phyloP scores from a whole-genome alignment of 108 stramenopile species.

The Epipyxis sp. region DNA sequence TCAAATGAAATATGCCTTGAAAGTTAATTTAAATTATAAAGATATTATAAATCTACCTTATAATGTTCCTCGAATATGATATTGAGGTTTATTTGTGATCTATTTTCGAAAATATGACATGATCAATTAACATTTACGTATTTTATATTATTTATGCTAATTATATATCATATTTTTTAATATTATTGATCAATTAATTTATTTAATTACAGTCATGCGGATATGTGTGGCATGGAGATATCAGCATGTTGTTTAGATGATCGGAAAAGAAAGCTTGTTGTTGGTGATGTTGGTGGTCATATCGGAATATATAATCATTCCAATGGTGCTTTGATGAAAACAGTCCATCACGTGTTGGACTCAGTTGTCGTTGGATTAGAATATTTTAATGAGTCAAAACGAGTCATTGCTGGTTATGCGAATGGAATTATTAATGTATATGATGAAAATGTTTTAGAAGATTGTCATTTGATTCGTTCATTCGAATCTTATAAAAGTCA shows the following conservation, averaged over 20 bases:
- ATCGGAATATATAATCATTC: conserved; percentile 53
- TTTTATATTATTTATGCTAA: too few species aligned
- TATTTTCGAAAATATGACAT: too few species aligned
- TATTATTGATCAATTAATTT: too few species aligned
- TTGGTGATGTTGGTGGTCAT: conserved; percentile 44
- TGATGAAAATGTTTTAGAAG: conserved; percentile 39
- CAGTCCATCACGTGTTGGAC: conserved; percentile 39
- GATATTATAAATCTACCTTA: background rate
- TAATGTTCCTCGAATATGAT: too few species aligned
- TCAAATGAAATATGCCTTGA: too few species aligned
- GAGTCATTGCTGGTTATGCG: conserved; percentile 37
- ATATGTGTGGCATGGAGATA: conserved; percentile 37
- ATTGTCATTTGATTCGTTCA: conserved; percentile 16
- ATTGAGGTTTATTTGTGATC: too few species aligned
- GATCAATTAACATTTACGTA: background rate
- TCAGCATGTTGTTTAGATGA: conserved; percentile 48
- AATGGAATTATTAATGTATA: conserved; percentile 36
- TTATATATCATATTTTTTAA: too few species aligned
- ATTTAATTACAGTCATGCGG: background rate
- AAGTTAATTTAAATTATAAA: background rate
- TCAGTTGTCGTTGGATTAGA: conserved; percentile 42
- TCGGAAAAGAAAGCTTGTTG: conserved; percentile 47
- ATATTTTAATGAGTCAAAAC: conserved; percentile 19
- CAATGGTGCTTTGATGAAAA: conserved; percentile 58
- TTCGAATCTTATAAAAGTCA: conserved; percentile 32